Conservation (phyloP, 805 yeast species). For the Ogataea salicorniae region DNA sequence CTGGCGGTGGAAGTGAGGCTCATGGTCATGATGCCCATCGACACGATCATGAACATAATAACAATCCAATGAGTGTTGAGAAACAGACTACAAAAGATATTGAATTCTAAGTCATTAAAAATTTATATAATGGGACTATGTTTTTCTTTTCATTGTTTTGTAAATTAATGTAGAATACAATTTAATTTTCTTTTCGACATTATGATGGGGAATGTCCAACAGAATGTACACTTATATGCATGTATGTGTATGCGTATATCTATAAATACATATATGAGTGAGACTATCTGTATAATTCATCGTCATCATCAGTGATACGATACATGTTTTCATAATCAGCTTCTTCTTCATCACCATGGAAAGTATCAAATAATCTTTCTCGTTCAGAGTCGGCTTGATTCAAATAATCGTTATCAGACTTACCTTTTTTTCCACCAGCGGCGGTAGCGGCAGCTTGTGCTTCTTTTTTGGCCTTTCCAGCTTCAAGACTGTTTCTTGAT, state of each 20-base stretch:
- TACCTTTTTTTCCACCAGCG: conserved; percentile 1
- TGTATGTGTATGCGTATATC: neutral
- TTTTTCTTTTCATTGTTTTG: neutral
- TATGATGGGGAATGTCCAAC: neutral
- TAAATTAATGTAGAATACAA: too few relatives aligned
- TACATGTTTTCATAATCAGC: conserved; percentile 21
- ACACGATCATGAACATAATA: neutral
- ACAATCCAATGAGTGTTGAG: conserved; percentile 3
- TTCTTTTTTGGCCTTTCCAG: conserved; percentile 12
- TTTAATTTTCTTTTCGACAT: neutral
- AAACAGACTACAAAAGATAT: conserved; percentile 3
- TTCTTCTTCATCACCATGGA: conserved; percentile 33
- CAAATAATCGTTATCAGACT: conserved; percentile 13
- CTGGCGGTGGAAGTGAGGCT: neutral
- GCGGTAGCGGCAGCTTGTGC: neutral
- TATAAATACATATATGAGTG: neutral
- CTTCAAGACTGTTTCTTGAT: conserved; percentile 23
- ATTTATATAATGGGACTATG: neutral
- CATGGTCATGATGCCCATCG: neutral
- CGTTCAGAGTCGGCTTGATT: conserved; percentile 32
- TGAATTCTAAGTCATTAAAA: conserved; percentile 2
- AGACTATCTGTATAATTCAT: neutral
- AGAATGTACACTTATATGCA: neutral
- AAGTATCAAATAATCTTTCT: conserved; percentile 37
- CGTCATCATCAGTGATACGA: conserved; percentile 18